phyloP scores from a whole-genome alignment of 805 yeast species.

The Starmerella gropengiesseri region DNA sequence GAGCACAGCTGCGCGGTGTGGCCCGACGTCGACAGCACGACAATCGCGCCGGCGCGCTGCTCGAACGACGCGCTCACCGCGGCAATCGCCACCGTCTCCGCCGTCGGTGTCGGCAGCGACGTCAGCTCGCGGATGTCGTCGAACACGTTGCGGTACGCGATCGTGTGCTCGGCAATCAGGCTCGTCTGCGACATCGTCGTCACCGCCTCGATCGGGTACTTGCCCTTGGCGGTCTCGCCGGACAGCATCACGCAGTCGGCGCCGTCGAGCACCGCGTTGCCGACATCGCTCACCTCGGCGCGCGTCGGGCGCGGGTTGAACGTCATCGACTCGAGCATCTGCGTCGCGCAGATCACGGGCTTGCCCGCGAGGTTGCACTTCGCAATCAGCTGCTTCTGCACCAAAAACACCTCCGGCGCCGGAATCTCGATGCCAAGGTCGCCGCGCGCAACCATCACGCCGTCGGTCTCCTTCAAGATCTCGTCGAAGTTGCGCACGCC shows the following conservation, averaged over 20 bases:
- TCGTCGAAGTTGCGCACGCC: constrained; percentile 99
- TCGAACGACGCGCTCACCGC: constrained; percentile 95
- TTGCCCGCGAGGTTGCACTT: constrained; percentile 98
- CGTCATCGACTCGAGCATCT: constrained; percentile 99
- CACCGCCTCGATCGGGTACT: constrained; percentile 95
- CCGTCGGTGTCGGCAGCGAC: constrained; percentile 77
- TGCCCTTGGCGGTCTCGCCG: constrained; percentile 99
- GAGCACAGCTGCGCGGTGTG: constrained; percentile 90
- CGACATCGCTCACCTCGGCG: constrained; percentile 98
- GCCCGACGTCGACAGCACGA: constrained; percentile 92
- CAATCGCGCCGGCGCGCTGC: constrained; percentile 92
- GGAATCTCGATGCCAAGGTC: constrained; percentile 99
- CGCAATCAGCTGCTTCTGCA: constrained; percentile 97
- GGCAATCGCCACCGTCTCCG: constrained; percentile 95
- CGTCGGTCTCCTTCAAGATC: constrained; percentile 87
- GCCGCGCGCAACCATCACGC: constrained; percentile 99
- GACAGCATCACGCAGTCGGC: constrained; percentile 99
- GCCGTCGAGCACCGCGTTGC: constrained; percentile 98
- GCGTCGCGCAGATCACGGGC: constrained; percentile 99
- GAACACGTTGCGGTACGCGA: constrained; percentile 71
- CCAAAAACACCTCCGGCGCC: constrained; percentile 96
- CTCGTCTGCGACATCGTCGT: constrained; percentile 98
- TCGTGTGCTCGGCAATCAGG: constrained; percentile 90
- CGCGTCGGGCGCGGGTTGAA: constrained; percentile 99
- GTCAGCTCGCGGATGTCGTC: constrained; percentile 82